Base-by-base conservation (phyloP, 768 basidiomycete species). In the Mycena crocata region DNA sequence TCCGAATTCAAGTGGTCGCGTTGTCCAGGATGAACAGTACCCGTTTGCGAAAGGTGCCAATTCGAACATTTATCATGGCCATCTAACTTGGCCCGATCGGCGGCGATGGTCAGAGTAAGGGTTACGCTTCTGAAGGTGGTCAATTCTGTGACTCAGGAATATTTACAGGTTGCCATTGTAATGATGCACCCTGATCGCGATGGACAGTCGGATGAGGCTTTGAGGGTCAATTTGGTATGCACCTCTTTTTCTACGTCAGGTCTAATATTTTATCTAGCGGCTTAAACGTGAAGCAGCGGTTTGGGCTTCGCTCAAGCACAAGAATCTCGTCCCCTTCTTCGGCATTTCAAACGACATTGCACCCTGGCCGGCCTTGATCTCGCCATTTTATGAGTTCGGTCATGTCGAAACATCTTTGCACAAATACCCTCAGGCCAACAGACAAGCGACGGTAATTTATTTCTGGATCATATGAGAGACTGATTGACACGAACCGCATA, bases 281-380 rank as follows among this genome's bases (percentile, higher is more conserved):
- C 46, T 69, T 21, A 56, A 65, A 17, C 57, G 68, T 9, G 63
- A 69, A 31, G 56, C 45, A 6, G 34, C 44, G 4, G 46, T 69
- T 4, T 69, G 68, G 68, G 35, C 23, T 17, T 23, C 32, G 3
- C 51, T 69, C 35, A 31, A 42, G 21, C 63, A 69, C 57, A 26
- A 35, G 23, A 69, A 69, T 44, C 26, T 69, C n/a, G 42, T 69
- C 12, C 58, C 68, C 13, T 57, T 69, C 40, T 13, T 69, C 28
- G 68, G 68, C 2, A 31, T 64, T 13, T 64, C 62, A 26, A n/a
- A 45, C 48, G 46, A 61, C 30, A 23, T 57, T 2, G 62, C 62
- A 5, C 62, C 61, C 1, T 59, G 31, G 45, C 68, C 68, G 2
- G 59, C 50, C 17, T 45, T 69, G 35, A 48, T 69, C 10, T 61